Conservation (phyloP, 805 yeast genomes). For the Grigorovia yakushimaensis region DNA sequence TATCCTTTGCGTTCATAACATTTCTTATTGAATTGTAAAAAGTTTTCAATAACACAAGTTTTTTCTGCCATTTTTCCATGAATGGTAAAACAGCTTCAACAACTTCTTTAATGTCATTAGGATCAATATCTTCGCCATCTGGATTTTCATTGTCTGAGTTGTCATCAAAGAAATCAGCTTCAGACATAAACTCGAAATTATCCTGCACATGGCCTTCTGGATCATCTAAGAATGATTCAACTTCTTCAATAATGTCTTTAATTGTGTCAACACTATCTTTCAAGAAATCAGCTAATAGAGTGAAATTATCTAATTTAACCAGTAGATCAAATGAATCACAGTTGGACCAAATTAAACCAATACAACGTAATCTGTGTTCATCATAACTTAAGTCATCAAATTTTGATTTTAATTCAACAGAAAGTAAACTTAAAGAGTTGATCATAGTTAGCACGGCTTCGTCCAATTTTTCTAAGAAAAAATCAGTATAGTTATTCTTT, state of each 20-base stretch:
- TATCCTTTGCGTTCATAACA: conserved; percentile 37
- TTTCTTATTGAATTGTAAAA: conserved; percentile 49
- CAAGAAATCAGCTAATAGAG: conserved; percentile 40
- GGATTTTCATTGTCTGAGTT: too few species aligned
- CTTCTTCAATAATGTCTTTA: conserved; percentile 56
- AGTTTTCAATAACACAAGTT: conserved; percentile 42
- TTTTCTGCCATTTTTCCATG: conserved; percentile 38
- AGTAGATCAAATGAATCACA: conserved; percentile 42
- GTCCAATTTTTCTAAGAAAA: conserved; percentile 15
- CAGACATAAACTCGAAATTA: too few species aligned
- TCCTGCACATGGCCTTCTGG: too few species aligned
- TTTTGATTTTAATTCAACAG: conserved; percentile 15
- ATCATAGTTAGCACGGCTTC: conserved; percentile 13
- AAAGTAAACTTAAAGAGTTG: conserved; percentile 14
- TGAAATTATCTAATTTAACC: conserved; percentile 42
- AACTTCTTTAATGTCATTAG: conserved; percentile 24
- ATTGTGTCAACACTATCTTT: conserved; percentile 31
- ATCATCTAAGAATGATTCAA: conserved; percentile 58
- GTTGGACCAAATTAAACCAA: conserved; percentile 64
- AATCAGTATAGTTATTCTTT: conserved; percentile 14
- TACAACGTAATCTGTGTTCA: conserved; percentile 41
- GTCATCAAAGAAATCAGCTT: too few species aligned
- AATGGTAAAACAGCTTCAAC: conserved; percentile 15
- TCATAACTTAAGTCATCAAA: conserved; percentile 18
- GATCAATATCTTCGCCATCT: conserved; percentile 20